These are phyloP conservation scores for Penicillium lividum DNA, from an alignment of 495 filamentous ascomycete genomes.

Conservation along the genomic window DNA sequence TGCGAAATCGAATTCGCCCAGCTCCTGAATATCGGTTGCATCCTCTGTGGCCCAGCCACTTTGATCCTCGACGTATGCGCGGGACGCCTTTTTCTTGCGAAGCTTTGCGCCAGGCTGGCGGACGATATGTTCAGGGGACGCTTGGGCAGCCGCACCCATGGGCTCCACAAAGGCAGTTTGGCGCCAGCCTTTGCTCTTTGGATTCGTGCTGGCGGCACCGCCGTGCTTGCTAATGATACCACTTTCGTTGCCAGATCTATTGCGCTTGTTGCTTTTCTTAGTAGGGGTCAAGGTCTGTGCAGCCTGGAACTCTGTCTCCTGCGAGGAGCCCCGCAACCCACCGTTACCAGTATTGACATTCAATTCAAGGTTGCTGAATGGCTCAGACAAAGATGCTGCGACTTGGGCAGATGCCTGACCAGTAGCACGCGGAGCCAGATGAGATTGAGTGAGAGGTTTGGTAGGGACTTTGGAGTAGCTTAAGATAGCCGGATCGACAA, in stretches of 20 bases:
- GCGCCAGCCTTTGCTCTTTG: constrained; percentile 72
- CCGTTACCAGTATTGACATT: constrained; percentile 23
- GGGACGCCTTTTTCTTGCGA: constrained; percentile 57
- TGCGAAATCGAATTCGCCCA: constrained; percentile 91
- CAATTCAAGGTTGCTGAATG: constrained; percentile 46
- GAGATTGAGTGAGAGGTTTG: constrained; percentile 13
- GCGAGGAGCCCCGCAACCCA: constrained; percentile 11
- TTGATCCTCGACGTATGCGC: constrained; percentile 57
- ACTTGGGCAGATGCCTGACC: constrained; percentile 24
- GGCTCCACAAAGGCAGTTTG: constrained; percentile 77
- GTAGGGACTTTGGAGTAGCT: constrained; percentile 43
- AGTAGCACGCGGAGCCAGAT: background rate
- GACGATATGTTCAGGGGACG: constrained; percentile 22
- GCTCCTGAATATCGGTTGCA: constrained; percentile 93
- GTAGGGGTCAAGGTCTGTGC: constrained; percentile 19
- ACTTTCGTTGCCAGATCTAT: constrained; percentile 35
- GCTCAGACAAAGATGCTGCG: constrained; percentile 38
- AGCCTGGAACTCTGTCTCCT: constrained; percentile 22
- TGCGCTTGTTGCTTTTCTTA: constrained; percentile 30
- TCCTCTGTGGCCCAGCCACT: constrained; percentile 97
- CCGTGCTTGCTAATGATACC: constrained; percentile 33
- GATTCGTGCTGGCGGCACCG: constrained; percentile 40
- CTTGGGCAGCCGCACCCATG: constrained; percentile 19
- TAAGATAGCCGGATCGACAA: constrained; percentile 59
- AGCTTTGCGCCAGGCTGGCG: constrained; percentile 35